Base-by-base conservation (phyloP, 768 basidiomycete species). In the Leccinum variicolor region DNA sequence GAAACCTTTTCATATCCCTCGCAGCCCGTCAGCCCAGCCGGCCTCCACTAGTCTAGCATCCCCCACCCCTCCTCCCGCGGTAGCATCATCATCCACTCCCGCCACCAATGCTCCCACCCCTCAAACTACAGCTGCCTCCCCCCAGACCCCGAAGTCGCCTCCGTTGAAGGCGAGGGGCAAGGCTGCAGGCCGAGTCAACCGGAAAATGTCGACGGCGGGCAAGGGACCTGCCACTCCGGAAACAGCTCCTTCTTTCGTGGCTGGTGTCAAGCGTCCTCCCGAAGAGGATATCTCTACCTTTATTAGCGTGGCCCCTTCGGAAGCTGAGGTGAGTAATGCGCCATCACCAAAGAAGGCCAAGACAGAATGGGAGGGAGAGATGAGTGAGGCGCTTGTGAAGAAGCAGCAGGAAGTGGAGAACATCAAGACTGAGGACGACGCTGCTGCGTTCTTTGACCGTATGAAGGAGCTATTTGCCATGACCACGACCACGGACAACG, bases 321-420 rank as follows among this genome's bases (percentile, higher is more conserved):
- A 71, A 50, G 60, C 66, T 21, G 73, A 66, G 54, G 58, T 53
- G 39, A 65, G 53, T 49, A 81, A 84, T 54, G 83, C 81, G 7
- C 87, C 87, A 7, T 85, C 88, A 6, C 86, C 89, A 14, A 91
- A 91, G 74, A 83, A 86, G 49, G 67, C 73, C 50, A 89, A 87
- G 77, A 83, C 81, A 21, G 87, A 91, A 54, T 89, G 85, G 84
- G 86, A 88, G 49, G 81, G 81, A 9, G 76, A 81, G 25, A 74
- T 80, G 15, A 84, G 75, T 60, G 83, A 86, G 45, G 77, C 75
- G 25, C 65, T 83, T 54, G 65, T 71, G 28, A 76, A 74, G 69
- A 74, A 64, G 57, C 66, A 75, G 48, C 74, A 76, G 57, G 73
- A 77, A 52, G 53, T 72, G 31, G 75, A 79, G 4, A 73, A 67